These are phyloP conservation scores for Schoenoplectus triqueter DNA, from an alignment of 202 grass and related monocot species.

Conservation along the genomic window DNA sequence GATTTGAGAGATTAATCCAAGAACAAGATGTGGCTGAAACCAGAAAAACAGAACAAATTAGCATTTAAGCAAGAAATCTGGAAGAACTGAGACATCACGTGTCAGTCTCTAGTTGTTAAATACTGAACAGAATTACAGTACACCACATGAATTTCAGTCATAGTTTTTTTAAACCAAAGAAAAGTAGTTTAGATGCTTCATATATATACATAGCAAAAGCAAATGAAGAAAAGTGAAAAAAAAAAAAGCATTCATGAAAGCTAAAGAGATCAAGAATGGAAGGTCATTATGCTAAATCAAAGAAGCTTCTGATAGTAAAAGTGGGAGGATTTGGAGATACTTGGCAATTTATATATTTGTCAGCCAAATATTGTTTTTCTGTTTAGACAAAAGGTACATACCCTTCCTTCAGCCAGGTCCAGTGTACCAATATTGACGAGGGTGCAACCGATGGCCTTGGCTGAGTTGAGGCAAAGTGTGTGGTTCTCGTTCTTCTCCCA, in stretches of 20 bases:
- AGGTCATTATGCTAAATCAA: neutral
- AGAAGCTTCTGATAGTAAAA: neutral
- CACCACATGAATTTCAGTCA: neutral
- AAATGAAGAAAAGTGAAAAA: conserved; percentile 13
- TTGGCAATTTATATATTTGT: neutral
- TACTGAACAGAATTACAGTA: neutral
- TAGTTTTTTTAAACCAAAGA: neutral
- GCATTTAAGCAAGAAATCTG: conserved; percentile 13
- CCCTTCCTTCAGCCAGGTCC: conserved; percentile 90
- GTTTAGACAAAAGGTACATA: conserved; percentile 45
- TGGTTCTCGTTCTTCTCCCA: conserved; percentile 99
- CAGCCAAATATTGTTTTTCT: neutral
- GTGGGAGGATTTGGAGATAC: neutral
- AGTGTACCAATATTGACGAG: conserved; percentile 97
- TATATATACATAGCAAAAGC: neutral
- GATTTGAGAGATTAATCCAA: conserved; percentile 93
- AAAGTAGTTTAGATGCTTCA: neutral
- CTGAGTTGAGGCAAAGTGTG: conserved; percentile 93
- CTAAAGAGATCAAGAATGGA: neutral
- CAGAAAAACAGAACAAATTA: conserved; percentile 30
- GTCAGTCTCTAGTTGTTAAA: neutral
- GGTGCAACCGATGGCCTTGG: conserved; percentile 96
- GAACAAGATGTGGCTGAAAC: conserved; percentile 89
- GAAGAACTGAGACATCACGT: neutral
- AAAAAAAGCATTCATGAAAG: neutral